Percentiles rank a stretch among this genome's conserved stretches.
phyloP scores from a whole-genome alignment of 345 rosid species.

The Lepidium sativum region DNA sequence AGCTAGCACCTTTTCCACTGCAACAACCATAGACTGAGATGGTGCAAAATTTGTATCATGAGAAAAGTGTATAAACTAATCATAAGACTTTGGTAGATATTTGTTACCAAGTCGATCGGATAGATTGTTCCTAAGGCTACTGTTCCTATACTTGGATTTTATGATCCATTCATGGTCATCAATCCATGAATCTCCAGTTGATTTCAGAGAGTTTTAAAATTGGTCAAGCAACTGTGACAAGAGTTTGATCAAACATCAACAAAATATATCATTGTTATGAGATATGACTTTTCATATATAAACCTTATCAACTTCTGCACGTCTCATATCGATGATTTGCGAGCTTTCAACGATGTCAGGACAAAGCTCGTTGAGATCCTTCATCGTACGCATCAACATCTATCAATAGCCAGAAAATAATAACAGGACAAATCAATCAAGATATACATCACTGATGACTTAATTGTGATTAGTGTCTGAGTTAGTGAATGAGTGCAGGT shows the following conservation, averaged over 20 bases:
- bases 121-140: constrained; percentile 20
- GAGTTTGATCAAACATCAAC: neutral
- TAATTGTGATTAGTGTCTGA: too few species aligned
- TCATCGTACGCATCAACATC: constrained; percentile 60
- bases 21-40: neutral
- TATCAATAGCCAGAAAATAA: neutral
- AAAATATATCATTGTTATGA: neutral
- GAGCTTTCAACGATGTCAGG: constrained; percentile 43
- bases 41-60: neutral
- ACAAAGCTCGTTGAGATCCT: constrained; percentile 49
- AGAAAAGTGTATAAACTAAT: neutral
- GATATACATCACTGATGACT: too few species aligned
- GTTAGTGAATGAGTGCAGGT: neutral
- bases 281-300: neutral
- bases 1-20: constrained; percentile 47
- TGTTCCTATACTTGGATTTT: constrained; percentile 27
- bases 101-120: constrained; percentile 41
- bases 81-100: neutral
- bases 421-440: neutral
- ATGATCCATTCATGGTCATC: constrained; percentile 41
- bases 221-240: constrained; percentile 38
- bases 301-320: constrained; percentile 45
- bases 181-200: constrained; percentile 66
- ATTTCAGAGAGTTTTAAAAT: constrained; percentile 44
- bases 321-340: constrained; percentile 33